Conservation (phyloP, 2,329 filamentous ascomycete genomes). For the Rugonectria rugulosa region DNA sequence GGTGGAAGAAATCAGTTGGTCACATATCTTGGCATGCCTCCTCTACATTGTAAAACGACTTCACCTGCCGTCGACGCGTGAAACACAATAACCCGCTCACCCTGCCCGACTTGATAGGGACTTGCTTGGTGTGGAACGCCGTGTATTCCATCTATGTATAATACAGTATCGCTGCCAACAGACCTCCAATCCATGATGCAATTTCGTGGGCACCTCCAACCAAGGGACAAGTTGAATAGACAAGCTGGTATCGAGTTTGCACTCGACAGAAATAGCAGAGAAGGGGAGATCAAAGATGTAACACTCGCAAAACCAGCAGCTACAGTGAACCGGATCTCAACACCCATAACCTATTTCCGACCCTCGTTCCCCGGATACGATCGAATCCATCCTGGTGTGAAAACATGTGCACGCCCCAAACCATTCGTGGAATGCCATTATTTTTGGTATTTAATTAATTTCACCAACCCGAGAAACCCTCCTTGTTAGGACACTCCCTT, state of each 20-base stretch:
- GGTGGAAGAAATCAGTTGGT: too few relatives aligned
- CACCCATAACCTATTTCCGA: slow-evolving; percentile 19
- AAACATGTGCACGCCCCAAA: slow-evolving; percentile 22
- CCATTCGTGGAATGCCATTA: slow-evolving; percentile 23
- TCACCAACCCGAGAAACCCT: background rate
- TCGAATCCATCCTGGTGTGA: slow-evolving; percentile 33
- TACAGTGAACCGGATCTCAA: slow-evolving; percentile 27
- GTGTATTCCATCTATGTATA: slow-evolving; percentile 34
- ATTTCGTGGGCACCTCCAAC: background rate
- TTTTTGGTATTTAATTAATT: slow-evolving; percentile 36
- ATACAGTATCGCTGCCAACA: slow-evolving; percentile 21
- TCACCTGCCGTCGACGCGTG: background rate
- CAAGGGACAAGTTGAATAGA: background rate
- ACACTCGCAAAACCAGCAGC: slow-evolving; percentile 38
- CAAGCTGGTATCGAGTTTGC: background rate
- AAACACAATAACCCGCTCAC: background rate
- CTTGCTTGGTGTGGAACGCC: slow-evolving; percentile 12
- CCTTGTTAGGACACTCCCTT: slow-evolving; percentile 8
- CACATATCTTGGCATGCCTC: too few relatives aligned
- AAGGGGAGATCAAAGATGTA: slow-evolving; percentile 32
- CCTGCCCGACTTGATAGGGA: too few relatives aligned
- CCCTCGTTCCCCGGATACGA: slow-evolving; percentile 2
- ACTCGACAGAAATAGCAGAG: slow-evolving; percentile 20
- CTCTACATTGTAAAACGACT: background rate
- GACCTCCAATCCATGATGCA: background rate